Percentiles rank a stretch among this genome's conserved stretches.
Evolutionary conservation across 148 eudicot genomes (phyloP).

Genomic region (Vaccinium myrtillus): DNA sequence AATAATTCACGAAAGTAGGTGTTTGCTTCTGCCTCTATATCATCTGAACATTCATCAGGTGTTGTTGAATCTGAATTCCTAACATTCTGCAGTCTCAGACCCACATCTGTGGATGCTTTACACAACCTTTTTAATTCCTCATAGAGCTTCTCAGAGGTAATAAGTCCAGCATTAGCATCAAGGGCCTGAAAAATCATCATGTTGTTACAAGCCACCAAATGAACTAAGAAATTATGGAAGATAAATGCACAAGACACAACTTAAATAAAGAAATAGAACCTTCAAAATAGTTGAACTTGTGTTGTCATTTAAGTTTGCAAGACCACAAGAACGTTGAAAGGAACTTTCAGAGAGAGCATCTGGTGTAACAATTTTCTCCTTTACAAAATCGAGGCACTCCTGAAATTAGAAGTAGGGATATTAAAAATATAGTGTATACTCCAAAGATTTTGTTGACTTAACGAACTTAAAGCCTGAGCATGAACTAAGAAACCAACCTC

Average conservation of each 20-base stretch:
- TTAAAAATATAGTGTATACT: background rate
- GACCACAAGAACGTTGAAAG: background rate
- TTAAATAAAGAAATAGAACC: conserved; percentile 1
- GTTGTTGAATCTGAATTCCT: background rate
- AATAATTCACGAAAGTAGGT: conserved; percentile 1
- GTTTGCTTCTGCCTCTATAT: conserved; percentile 5
- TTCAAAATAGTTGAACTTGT: conserved; percentile 9
- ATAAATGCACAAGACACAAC: background rate
- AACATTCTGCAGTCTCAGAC: background rate
- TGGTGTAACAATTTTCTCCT: background rate
- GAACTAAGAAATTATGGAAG: background rate
- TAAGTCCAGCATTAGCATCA: conserved; percentile 1
- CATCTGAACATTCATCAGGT: background rate
- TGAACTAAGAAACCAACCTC: background rate
- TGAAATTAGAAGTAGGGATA: background rate
- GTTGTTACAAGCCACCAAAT: background rate
- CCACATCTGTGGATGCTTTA: background rate
- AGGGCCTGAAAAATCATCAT: conserved; percentile 10
- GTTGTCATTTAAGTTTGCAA: background rate
- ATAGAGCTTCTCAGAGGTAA: conserved; percentile 11
- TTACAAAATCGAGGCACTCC: conserved; percentile 13
- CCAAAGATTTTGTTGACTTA: background rate
- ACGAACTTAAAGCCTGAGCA: no score
- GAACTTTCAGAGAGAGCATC: background rate
- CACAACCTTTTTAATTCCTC: conserved; percentile 5